phyloP scores from a whole-genome alignment of 306 rosid species.

The Gillenia trifoliata region DNA sequence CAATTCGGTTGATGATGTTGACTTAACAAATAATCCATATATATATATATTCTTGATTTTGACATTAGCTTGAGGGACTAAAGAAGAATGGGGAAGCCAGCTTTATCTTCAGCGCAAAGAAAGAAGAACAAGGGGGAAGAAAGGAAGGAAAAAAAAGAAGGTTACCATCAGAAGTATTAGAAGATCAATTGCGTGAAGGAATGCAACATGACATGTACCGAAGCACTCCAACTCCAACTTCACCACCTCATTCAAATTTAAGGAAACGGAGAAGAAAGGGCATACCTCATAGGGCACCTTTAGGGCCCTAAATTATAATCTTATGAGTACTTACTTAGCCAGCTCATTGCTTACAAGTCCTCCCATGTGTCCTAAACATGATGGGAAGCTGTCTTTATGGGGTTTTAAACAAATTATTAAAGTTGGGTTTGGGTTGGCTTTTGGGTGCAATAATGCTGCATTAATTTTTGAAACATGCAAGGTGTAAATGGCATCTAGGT shows the following conservation, averaged over 20 bases:
- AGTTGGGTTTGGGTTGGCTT: conserved; percentile 29
- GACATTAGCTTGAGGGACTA: conserved; percentile 35
- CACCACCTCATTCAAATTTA: conserved; percentile 35
- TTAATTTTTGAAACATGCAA: conserved; percentile 34
- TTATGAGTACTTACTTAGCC: conserved; percentile 26
- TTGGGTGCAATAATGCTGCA: conserved; percentile 40
- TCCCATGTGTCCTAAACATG: conserved; percentile 28
- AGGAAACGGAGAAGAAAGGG: conserved; percentile 79
- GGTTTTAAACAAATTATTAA: conserved; percentile 20
- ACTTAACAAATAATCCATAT: not conserved
- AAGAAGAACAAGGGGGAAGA: conserved; percentile 39
- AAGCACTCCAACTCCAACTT: conserved; percentile 28
- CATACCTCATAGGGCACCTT: conserved; percentile 66
- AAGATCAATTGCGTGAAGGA: conserved; percentile 42
- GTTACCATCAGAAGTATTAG: conserved; percentile 30
- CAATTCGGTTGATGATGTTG: not conserved
- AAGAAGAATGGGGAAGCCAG: conserved; percentile 44
- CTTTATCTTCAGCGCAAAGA: conserved; percentile 40
- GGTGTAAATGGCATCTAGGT: conserved; percentile 38
- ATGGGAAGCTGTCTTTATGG: conserved; percentile 36
- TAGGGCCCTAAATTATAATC: conserved; percentile 33
- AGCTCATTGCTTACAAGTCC: conserved; percentile 39
- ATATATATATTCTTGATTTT: not conserved
- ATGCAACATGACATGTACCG: conserved; percentile 33
- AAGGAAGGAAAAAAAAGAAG: conserved; percentile 36